Base-by-base conservation (phyloP, 2,329 filamentous ascomycete genomes). In the Daldinia sp. region DNA sequence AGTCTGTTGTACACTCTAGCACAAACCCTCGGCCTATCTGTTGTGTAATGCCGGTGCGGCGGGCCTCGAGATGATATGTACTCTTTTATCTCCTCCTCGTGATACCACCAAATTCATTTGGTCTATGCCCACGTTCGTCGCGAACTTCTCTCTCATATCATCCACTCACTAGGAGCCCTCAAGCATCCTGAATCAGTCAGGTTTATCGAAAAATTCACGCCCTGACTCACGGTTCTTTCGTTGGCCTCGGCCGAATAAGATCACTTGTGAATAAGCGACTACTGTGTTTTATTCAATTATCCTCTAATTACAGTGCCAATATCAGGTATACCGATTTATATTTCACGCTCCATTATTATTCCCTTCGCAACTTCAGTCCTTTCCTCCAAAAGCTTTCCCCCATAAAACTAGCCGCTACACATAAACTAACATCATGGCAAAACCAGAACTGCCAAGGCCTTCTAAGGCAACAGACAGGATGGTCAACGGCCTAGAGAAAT, bases 401-500 rank as follows among this genome's bases (percentile, higher is more conserved):
- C 33, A 35, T 9, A 35, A 44, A 44, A 42, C 23, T 54, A 18
- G 15, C 26, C 33, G 33, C 26, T 15, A 5, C 18, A 7, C 23
- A 61, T 2, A 57, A 37, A 46, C 58, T 66, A 15, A 68, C 39
- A 62, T 18, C n/a, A 59, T 62, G 54, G 39, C 39, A 30, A 46
- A 35, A 10, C 10, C 56, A 53, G 50, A 42, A 65, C 26, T 3
- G 9, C 33, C 3, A 44, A 55, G 39, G 18, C 9, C 20, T n/a
- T 35, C 26, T 59, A 44, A 60, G 28, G 35, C 7, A 26, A 18
- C 35, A 26, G 59, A 65, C 64, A 81, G 69, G 60, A 86, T 87
- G 85, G 80, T 84, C 60, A 83, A 81, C 73, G 79, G 84, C 12
- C 79, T 87, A 48, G 85, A 80, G 68, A 79, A 72, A 64, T 77